Conservation (phyloP, 2,329 filamentous ascomycete genomes). For the Penicillium sp. region DNA sequence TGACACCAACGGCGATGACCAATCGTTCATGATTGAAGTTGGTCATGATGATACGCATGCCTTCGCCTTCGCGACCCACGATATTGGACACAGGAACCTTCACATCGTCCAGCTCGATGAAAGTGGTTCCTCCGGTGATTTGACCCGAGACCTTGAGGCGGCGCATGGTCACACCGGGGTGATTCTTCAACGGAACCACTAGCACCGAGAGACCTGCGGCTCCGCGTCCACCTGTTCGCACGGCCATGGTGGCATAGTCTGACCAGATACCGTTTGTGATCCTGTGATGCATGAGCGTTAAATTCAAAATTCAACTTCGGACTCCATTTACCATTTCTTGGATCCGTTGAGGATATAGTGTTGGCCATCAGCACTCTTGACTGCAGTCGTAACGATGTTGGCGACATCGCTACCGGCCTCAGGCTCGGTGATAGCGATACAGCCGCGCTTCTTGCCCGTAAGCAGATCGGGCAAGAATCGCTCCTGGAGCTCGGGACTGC, state of each 20-base stretch:
- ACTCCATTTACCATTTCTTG: slow-evolving; percentile 69
- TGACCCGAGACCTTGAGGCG: slow-evolving; percentile 68
- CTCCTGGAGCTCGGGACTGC: slow-evolving; percentile 62
- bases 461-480: slow-evolving; percentile 69
- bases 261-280: slow-evolving; percentile 74
- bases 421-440: slow-evolving; percentile 79
- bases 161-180: slow-evolving; percentile 68
- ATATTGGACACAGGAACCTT: slow-evolving; percentile 70
- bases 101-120: slow-evolving; percentile 75
- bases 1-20: slow-evolving; percentile 65
- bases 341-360: slow-evolving; percentile 72
- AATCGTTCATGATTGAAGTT: slow-evolving; percentile 81
- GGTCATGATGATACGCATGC: slow-evolving; percentile 75
- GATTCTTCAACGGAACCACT: slow-evolving; percentile 68
- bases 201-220: slow-evolving; percentile 66
- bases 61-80: slow-evolving; percentile 68
- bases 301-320: not conserved
- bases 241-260: slow-evolving; percentile 70
- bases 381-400: slow-evolving; percentile 69
- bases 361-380: slow-evolving; percentile 63
- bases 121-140: slow-evolving; percentile 68
- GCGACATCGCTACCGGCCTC: slow-evolving; percentile 74
- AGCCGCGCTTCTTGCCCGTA: slow-evolving; percentile 65
- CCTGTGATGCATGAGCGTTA: slow-evolving; percentile 33
- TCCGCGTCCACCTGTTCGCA: slow-evolving; percentile 69